These are phyloP conservation scores for Hordeum marinum DNA, from an alignment of 176 grass and related monocot species.

Conservation along the genomic window DNA sequence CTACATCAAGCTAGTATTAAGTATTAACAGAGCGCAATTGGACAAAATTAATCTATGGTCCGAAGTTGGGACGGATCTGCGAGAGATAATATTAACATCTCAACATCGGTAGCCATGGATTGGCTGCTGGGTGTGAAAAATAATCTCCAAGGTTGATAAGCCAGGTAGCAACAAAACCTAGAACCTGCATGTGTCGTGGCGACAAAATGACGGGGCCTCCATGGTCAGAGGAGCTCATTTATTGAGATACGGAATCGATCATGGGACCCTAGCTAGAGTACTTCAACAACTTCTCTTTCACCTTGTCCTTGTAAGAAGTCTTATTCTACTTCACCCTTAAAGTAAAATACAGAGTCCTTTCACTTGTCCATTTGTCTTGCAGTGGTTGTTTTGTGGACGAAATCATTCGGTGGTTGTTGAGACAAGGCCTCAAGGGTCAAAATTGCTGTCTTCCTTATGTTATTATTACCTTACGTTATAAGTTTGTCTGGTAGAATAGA, in stretches of 20 bases:
- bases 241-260: neutral
- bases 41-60: neutral
- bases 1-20: neutral
- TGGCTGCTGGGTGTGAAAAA: neutral
- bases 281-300: constrained; percentile 12
- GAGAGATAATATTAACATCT: neutral
- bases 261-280: neutral
- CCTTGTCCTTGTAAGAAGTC: neutral
- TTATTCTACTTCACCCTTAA: neutral
- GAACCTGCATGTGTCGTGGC: constrained; percentile 20
- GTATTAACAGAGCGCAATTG: neutral
- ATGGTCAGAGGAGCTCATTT: neutral
- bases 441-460: neutral
- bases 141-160: constrained; percentile 8
- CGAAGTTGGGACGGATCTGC: neutral
- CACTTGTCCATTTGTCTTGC: neutral
- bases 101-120: neutral
- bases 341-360: neutral
- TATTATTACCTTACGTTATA: neutral
- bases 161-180: neutral
- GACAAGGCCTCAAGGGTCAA: neutral
- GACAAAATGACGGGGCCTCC: neutral
- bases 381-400: neutral
- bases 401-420: neutral
- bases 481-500: neutral